phyloP scores from a whole-genome alignment of 148 eudicot genomes.

The Dysphania ambrosioides region DNA sequence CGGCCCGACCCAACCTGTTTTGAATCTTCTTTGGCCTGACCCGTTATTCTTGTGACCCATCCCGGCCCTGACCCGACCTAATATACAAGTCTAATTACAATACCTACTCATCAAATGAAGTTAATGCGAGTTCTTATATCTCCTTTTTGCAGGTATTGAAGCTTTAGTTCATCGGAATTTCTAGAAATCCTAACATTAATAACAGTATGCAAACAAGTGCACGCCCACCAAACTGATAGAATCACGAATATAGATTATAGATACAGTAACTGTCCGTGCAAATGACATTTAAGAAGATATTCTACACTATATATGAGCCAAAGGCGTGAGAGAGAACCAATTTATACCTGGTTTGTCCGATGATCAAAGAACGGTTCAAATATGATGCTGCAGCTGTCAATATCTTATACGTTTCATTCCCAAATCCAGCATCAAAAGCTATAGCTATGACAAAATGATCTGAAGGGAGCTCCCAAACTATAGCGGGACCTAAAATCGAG shows the following conservation, averaged over 20 bases:
- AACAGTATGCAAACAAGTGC: conserved; percentile 1
- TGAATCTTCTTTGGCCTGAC: too few species aligned
- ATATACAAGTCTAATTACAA: too few species aligned
- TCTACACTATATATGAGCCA: conserved; percentile 27
- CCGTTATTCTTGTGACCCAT: too few species aligned
- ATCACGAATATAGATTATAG: neutral
- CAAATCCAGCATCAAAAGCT: conserved; percentile 93
- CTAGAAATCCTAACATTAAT: neutral
- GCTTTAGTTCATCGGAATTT: neutral
- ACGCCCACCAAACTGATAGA: neutral
- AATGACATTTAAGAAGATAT: conserved; percentile 16
- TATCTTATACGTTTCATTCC: conserved; percentile 93
- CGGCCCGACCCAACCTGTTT: too few species aligned
- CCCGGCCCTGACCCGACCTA: too few species aligned
- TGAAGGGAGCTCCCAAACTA: conserved; percentile 55
- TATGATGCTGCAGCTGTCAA: conserved; percentile 79
- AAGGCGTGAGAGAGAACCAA: conserved; percentile 82
- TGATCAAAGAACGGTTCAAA: conserved; percentile 85
- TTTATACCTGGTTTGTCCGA: conserved; percentile 92
- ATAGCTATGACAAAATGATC: conserved; percentile 77
- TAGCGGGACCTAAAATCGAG: conserved; percentile 58
- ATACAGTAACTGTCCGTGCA: neutral
- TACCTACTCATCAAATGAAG: too few species aligned
- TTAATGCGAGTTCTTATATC: too few species aligned
- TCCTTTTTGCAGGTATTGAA: too few species aligned